Evolutionary conservation across 768 basidiomycete species (phyloP), one percentile per base, ranked within the genome.

Genomic region (Rhodosporidiobolus sp.): DNA sequence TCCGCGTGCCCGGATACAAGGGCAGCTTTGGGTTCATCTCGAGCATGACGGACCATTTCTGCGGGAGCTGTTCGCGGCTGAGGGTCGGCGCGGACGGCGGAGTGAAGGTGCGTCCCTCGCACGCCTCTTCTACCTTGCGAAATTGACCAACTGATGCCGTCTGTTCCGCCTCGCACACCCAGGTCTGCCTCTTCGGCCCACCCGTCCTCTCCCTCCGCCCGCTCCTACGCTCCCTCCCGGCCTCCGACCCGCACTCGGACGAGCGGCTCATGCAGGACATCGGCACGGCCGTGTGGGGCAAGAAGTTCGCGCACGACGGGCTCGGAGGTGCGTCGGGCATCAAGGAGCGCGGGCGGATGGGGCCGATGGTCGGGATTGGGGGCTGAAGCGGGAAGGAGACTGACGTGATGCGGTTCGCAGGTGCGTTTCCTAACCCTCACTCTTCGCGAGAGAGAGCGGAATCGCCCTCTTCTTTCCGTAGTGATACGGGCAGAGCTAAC

Each of bases 1-100:
- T 89, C 86, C 82, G 84, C 73, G 86, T 93, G 63, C 89, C 89
- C 0, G 89, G 88, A 10, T 86, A 88, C 78, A 75, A 72, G 70
- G 92, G 91, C 32, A 73, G 86, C 83, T 79, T 85, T 88, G 92
- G 88, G n/a, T 92, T 94, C 81, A 94, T 94, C 78, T 91, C 74
- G 78, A 91, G 89, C 83, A 92, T 92, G 92, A 93, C 91, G 26
- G 91, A 94, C 80, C 92, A 93, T 81, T 92, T 94, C 77, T 94
- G 92, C 81, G 85, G 86, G 2, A 87, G 88, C 1, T 94, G 92
- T 82, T 92, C 91, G 77, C 85, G 92, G 67, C 83, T 94, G 61
- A 85, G 92, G 53, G 83, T 94, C 57, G 93, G 90, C n/a, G 89
- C 91, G 20, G 92, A 94, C 77, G 92, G 93, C 11, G 87, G 93